Evolutionary conservation across 768 basidiomycete species (phyloP).

Genomic region (Trametes sanguinea): DNA sequence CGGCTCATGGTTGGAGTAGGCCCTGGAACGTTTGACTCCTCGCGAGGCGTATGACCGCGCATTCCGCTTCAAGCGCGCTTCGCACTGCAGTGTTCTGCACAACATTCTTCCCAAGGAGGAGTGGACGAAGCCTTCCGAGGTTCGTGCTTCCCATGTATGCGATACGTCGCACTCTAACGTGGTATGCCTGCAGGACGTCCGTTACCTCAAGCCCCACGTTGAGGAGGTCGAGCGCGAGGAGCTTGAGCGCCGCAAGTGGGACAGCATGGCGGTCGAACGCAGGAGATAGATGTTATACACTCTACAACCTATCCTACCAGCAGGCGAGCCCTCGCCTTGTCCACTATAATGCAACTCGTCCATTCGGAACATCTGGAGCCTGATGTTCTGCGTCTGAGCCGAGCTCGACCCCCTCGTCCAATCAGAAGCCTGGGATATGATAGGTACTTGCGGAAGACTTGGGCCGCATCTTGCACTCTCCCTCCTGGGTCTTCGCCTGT

Average conservation of each 20-base stretch:
- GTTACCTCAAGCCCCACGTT: constrained; percentile 85
- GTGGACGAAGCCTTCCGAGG: constrained; percentile 78
- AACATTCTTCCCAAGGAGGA: constrained; percentile 76
- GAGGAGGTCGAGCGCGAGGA: constrained; percentile 72
- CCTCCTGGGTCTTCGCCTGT: background rate
- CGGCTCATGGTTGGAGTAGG: constrained; percentile 46
- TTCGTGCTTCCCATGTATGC: constrained; percentile 33
- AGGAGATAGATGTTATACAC: constrained; percentile 39
- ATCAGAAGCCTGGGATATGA: constrained; percentile 1
- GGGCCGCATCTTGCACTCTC: background rate
- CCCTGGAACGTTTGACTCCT: constrained; percentile 76
- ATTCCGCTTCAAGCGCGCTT: constrained; percentile 84
- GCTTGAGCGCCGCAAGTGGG: constrained; percentile 78
- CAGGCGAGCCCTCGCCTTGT: constrained; percentile 3
- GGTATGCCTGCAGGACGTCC: constrained; percentile 63
- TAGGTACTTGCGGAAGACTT: background rate
- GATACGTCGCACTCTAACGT: background rate
- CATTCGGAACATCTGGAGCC: background rate
- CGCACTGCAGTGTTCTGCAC: constrained; percentile 79
- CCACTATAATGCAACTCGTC: constrained; percentile 14
- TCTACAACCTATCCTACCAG: constrained; percentile 1
- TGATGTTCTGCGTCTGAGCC: background rate
- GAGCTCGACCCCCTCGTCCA: background rate
- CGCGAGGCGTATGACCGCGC: constrained; percentile 87
- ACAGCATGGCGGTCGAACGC: constrained; percentile 69